Percentiles rank a stretch among this genome's conserved stretches.
phyloP scores from a whole-genome alignment of 495 filamentous ascomycete genomes.

The Acidomyces sp. region DNA sequence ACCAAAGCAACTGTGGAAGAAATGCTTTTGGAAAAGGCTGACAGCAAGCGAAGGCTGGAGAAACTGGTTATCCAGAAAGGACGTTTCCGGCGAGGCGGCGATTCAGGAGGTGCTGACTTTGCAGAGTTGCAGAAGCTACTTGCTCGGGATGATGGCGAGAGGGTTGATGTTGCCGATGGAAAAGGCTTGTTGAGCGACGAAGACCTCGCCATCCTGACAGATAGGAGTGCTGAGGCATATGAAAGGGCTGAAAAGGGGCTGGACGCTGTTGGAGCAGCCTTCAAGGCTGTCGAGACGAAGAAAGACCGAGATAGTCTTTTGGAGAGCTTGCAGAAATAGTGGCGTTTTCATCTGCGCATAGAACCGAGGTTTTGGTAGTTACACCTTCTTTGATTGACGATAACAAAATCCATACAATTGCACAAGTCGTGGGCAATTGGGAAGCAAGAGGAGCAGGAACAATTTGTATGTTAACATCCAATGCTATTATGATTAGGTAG shows the following conservation, averaged over 20 bases:
- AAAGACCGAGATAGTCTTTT: slow-evolving; percentile 30
- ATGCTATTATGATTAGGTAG: too few relatives aligned
- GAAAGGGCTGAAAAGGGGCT: slow-evolving; percentile 57
- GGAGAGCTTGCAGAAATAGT: slow-evolving; percentile 25
- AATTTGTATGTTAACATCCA: too few relatives aligned
- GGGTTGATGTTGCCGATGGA: slow-evolving; percentile 45
- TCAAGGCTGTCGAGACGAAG: slow-evolving; percentile 58
- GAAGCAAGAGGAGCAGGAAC: too few relatives aligned
- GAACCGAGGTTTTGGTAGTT: too few relatives aligned
- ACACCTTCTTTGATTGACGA: too few relatives aligned
- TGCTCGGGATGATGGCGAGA: slow-evolving; percentile 44
- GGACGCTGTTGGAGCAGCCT: slow-evolving; percentile 43
- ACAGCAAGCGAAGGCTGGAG: slow-evolving; percentile 85
- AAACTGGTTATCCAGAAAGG: slow-evolving; percentile 94
- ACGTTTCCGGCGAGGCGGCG: slow-evolving; percentile 45
- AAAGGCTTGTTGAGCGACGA: slow-evolving; percentile 54
- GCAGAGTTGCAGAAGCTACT: slow-evolving; percentile 48
- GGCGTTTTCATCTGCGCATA: too few relatives aligned
- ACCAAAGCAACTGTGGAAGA: slow-evolving; percentile 91
- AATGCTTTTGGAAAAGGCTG: slow-evolving; percentile 71
- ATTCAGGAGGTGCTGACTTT: slow-evolving; percentile 32
- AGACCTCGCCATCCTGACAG: slow-evolving; percentile 68
- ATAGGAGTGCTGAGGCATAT: slow-evolving; percentile 80
- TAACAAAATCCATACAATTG: too few relatives aligned
- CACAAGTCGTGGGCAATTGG: too few relatives aligned